These are phyloP conservation scores for Claviceps quebecensis DNA, from an alignment of 2,329 filamentous ascomycete genomes.

Conservation along the genomic window DNA sequence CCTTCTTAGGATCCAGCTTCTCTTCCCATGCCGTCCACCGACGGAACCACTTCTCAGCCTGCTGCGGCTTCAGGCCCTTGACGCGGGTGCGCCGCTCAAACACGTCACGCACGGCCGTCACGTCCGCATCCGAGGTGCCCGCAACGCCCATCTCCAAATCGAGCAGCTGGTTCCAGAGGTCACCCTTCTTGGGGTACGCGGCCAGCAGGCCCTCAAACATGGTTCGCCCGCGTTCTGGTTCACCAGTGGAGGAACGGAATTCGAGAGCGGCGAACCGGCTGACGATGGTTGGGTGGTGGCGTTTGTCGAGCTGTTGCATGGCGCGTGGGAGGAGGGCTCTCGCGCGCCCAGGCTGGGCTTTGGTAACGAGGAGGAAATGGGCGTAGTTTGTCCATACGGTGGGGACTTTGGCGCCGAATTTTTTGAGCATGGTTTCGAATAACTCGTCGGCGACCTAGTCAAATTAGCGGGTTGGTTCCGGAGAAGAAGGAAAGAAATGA, in stretches of 20 bases:
- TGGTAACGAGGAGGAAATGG: conserved; percentile 71
- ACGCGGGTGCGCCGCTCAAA: conserved; percentile 66
- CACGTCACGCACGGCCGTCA: conserved; percentile 51
- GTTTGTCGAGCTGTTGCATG: conserved; percentile 62
- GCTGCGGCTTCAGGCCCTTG: conserved; percentile 62
- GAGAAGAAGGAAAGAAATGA: background rate
- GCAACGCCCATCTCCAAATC: conserved; percentile 64
- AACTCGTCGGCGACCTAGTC: conserved; percentile 72
- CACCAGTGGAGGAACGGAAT: conserved; percentile 70
- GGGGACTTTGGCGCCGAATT: conserved; percentile 67
- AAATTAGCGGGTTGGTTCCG: background rate
- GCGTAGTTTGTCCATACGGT: conserved; percentile 91
- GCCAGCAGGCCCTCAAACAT: conserved; percentile 81
- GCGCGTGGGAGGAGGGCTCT: conserved; percentile 71
- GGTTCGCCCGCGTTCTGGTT: conserved; percentile 82
- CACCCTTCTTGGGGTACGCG: conserved; percentile 76
- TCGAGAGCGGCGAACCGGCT: conserved; percentile 85
- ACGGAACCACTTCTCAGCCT: conserved; percentile 80
- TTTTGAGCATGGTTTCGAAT: conserved; percentile 78
- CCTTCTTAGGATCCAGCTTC: conserved; percentile 53
- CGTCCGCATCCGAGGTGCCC: conserved; percentile 31
- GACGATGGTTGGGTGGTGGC: conserved; percentile 54
- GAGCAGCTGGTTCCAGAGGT: conserved; percentile 84
- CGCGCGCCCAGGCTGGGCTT: conserved; percentile 55
- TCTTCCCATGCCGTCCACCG: conserved; percentile 86